phyloP scores from a whole-genome alignment of 2,329 filamentous ascomycete species.

The Microcera coccophila region DNA sequence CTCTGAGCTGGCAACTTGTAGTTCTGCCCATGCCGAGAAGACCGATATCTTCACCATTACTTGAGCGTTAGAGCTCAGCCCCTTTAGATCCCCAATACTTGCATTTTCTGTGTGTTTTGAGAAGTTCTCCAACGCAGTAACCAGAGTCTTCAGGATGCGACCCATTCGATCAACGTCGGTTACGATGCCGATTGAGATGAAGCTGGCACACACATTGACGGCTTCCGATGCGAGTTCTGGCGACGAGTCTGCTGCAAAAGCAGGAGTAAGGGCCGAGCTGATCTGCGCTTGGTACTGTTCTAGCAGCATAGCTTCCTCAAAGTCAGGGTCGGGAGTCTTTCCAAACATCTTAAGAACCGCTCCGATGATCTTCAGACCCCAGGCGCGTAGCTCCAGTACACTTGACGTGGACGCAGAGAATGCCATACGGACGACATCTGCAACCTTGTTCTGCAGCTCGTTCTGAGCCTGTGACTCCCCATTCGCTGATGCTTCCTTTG shows the following conservation, averaged over 20 bases:
- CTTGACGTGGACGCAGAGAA: slow-evolving; percentile 96
- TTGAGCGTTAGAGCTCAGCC: slow-evolving; percentile 89
- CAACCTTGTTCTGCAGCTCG: slow-evolving; percentile 76
- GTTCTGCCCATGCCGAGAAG: slow-evolving; percentile 93
- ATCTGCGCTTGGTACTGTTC: slow-evolving; percentile 99
- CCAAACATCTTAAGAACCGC: slow-evolving; percentile 94
- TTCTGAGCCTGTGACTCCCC: slow-evolving; percentile 74
- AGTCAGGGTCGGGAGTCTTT: slow-evolving; percentile 91
- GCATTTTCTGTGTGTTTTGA: slow-evolving; percentile 75
- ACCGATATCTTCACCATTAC: slow-evolving; percentile 99
- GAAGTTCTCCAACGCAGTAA: slow-evolving; percentile 88
- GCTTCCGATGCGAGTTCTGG: slow-evolving; percentile 94
- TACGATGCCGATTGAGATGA: slow-evolving; percentile 95
- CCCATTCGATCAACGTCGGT: slow-evolving; percentile 99
- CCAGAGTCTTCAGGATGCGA: slow-evolving; percentile 88
- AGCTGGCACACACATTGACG: slow-evolving; percentile 95
- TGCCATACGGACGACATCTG: slow-evolving; percentile 91
- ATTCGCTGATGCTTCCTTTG: slow-evolving; percentile 72
- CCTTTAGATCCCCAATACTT: slow-evolving; percentile 87
- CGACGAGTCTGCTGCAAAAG: slow-evolving; percentile 92
- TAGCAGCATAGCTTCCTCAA: slow-evolving; percentile 90
- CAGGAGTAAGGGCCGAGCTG: slow-evolving; percentile 90
- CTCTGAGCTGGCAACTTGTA: slow-evolving; percentile 91
- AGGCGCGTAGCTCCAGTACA: slow-evolving; percentile 83
- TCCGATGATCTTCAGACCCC: slow-evolving; percentile 90